Base-by-base conservation (phyloP, 495 filamentous ascomycete species). In the Podospora sp. region DNA sequence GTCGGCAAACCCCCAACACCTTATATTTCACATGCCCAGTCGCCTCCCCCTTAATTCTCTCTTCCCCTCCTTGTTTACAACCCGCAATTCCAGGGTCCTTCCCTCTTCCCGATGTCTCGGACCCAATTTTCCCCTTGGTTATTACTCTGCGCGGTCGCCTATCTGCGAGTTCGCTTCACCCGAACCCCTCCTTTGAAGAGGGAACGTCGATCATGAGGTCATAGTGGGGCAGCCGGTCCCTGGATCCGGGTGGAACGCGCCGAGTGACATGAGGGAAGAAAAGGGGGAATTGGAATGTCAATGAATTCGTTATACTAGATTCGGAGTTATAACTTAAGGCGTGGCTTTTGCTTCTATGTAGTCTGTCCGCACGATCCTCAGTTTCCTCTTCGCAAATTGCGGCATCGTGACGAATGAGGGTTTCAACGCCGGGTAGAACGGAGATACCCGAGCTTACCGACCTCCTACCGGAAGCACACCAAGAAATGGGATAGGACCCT, bases 131-230 rank as follows among this genome's bases (percentile, higher is more conserved):
- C 40, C 40, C 40, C 29, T 8, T 33, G 3, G 29, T 3, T 33
- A 33, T 46, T 14, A 18, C 16, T 46, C 16, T 46, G 2, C 40
- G 40, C 40, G 40, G 40, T 46, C 40, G 40, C 40, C 40, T 46
- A 46, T 46, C 40, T 46, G 40, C 40, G 40, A 2, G 29, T 8
- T 33, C n/a, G 29, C 29, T 33, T 33, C 29, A 33, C 8, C 29
- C 29, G 29, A 33, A 33, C 29, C 29, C 29, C 29, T 33, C 29
- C 29, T 33, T 33, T 46, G 11, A 18, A 14, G 40, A 18, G 12
- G 40, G 40, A 46, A 22, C 52, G 56, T 59, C 56, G 56, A 59
- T 59, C 56, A 59, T 59, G 22, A 26, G 21, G 56, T 59, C 56
- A 59, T 59, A 12, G 26, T 29, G 56, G 56, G 21, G 56, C 21